Percentiles rank a stretch among this genome's conserved stretches.
Conservation (phyloP, 768 basidiomycete species). For the Pleurotus ostreatus region DNA sequence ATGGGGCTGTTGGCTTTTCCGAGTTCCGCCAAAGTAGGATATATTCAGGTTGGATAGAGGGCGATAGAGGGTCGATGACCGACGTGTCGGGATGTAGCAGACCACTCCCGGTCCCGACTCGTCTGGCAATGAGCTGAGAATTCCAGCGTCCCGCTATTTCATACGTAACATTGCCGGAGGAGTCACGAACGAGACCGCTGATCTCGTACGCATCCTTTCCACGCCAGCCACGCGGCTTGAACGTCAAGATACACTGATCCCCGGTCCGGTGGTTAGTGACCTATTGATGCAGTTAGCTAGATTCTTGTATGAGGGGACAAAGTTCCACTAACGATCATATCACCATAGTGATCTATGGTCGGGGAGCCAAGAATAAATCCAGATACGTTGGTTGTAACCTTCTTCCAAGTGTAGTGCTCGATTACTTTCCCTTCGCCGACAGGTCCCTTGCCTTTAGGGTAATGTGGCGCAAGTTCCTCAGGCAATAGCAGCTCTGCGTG, state of each 20-base stretch:
- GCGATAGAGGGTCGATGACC: slow-evolving; percentile 41
- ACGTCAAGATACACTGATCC: slow-evolving; percentile 84
- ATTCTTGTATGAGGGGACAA: not conserved
- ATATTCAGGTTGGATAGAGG: slow-evolving; percentile 57
- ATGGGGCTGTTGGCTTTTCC: slow-evolving; percentile 75
- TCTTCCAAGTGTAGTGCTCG: slow-evolving; percentile 96
- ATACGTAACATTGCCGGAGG: slow-evolving; percentile 61
- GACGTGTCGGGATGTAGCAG: slow-evolving; percentile 70
- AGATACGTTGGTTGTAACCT: slow-evolving; percentile 86
- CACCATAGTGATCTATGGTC: slow-evolving; percentile 90
- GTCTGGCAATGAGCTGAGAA: slow-evolving; percentile 85
- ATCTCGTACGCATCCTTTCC: slow-evolving; percentile 92
- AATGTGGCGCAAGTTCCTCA: slow-evolving; percentile 53
- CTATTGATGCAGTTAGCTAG: slow-evolving; percentile 28
- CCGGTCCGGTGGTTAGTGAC: slow-evolving; percentile 87
- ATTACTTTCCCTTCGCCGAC: slow-evolving; percentile 50
- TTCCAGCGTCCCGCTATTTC: slow-evolving; percentile 97
- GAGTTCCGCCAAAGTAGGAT: slow-evolving; percentile 93
- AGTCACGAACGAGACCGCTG: slow-evolving; percentile 75
- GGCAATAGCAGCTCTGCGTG: slow-evolving; percentile 83
- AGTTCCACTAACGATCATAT: slow-evolving; percentile 69
- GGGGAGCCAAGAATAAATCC: slow-evolving; percentile 91
- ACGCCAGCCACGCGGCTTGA: slow-evolving; percentile 95
- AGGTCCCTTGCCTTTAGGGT: slow-evolving; percentile 52
- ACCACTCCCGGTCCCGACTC: slow-evolving; percentile 55